A percentile compares a stretch with the other conserved stretches of the same genome.
These are phyloP conservation scores for Hemileccinum rubropunctum DNA, from an alignment of 768 basidiomycete species.

Conservation along the genomic window DNA sequence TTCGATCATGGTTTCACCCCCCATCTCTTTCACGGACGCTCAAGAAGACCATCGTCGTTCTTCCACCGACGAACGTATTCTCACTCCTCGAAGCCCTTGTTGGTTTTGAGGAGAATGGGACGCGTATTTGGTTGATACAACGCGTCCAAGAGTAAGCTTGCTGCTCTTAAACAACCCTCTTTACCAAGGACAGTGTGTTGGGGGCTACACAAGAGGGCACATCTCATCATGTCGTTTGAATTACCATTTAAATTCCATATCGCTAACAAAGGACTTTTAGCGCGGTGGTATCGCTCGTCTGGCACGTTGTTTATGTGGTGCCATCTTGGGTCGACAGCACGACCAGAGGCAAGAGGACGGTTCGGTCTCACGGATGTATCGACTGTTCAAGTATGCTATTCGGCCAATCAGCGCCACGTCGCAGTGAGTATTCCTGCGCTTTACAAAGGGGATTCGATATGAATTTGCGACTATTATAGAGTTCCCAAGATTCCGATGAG, in stretches of 20 bases:
- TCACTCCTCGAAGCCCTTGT: constrained; percentile 50
- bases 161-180: constrained; percentile 86
- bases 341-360: constrained; percentile 38
- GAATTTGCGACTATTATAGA: constrained; percentile 19
- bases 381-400: constrained; percentile 83
- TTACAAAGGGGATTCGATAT: background rate
- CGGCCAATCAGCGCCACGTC: constrained; percentile 59
- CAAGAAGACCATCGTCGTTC: constrained; percentile 92
- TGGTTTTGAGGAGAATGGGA: constrained; percentile 42
- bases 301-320: constrained; percentile 81
- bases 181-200: constrained; percentile 62
- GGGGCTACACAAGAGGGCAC: constrained; percentile 91
- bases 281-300: constrained; percentile 60
- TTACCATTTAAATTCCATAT: constrained; percentile 15
- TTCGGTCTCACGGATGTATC: constrained; percentile 46
- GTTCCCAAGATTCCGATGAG: constrained; percentile 58
- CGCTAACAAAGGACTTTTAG: constrained; percentile 34
- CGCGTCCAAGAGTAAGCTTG: constrained; percentile 71
- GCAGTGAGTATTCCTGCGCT: constrained; percentile 48
- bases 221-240: constrained; percentile 33
- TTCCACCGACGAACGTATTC: constrained; percentile 51
- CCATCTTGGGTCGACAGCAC: constrained; percentile 70
- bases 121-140: constrained; percentile 85
- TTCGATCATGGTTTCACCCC: constrained; percentile 3
- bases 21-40: constrained; percentile 51